Conservation (phyloP, 2,329 filamentous ascomycete species). For the Boeremia exigua region DNA sequence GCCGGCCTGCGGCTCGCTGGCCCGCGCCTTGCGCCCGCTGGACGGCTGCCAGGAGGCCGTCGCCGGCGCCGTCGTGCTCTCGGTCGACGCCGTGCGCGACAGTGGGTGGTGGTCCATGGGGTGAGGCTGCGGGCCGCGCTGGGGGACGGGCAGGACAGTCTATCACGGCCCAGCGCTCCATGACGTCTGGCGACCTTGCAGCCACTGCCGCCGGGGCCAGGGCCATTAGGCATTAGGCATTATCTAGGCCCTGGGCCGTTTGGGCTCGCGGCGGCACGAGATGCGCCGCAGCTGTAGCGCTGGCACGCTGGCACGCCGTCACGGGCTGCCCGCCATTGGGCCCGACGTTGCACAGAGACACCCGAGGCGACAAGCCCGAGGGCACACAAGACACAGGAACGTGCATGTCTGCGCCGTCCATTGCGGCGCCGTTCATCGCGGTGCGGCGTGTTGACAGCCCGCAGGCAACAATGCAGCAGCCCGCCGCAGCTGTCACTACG, state of each 20-base stretch:
- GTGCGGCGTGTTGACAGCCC: no score
- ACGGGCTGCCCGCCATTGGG: slow-evolving; percentile 4
- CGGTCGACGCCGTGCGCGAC: slow-evolving; percentile 44
- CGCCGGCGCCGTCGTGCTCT: slow-evolving; percentile 52
- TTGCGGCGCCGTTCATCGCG: no score
- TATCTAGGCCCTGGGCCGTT: slow-evolving; percentile 1
- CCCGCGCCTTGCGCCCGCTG: slow-evolving; percentile 61
- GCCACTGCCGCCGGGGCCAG: slow-evolving; percentile 7
- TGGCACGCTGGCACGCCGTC: not conserved
- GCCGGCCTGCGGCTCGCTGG: slow-evolving; percentile 66
- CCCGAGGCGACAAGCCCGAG: no score
- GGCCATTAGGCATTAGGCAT: not conserved
- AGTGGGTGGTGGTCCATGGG: slow-evolving; percentile 38
- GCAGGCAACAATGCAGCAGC: no score
- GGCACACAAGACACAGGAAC: not conserved
- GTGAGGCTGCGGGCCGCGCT: slow-evolving; percentile 7
- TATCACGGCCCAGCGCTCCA: slow-evolving; percentile 5
- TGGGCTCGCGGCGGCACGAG: slow-evolving; percentile 7
- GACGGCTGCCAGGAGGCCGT: slow-evolving; percentile 47
- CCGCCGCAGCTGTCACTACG: not conserved
- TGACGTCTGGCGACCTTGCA: slow-evolving; percentile 19
- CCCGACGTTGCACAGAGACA: not conserved
- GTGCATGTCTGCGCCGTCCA: no score
- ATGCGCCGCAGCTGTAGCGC: slow-evolving; percentile 7
- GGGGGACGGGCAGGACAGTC: not conserved